Percentiles rank a stretch among this genome's conserved stretches.
phyloP scores from a whole-genome alignment of 441 rosid genomes.

The Metrosideros polymorpha region DNA sequence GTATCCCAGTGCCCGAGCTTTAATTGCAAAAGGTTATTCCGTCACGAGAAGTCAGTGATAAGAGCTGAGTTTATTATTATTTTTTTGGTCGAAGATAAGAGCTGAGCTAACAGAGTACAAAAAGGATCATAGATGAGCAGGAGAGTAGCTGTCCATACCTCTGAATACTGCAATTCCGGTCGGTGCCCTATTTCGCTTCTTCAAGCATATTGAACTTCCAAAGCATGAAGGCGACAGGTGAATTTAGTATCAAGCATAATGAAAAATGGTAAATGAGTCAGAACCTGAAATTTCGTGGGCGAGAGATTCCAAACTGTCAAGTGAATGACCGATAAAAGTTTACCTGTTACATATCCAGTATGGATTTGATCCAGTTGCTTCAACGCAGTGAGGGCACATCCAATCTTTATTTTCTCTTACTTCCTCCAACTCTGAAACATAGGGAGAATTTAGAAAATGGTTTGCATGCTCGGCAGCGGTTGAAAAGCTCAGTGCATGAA shows the following conservation, averaged over 20 bases:
- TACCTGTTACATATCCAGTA: constrained; percentile 41
- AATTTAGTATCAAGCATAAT: background rate
- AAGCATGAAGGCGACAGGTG: background rate
- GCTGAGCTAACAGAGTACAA: background rate
- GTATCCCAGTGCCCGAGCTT: constrained; percentile 33
- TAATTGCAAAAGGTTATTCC: background rate
- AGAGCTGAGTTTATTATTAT: too few relatives aligned
- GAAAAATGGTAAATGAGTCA: background rate
- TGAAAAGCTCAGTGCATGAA: background rate
- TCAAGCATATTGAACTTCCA: constrained; percentile 26
- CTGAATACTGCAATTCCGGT: constrained; percentile 23
- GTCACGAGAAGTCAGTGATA: background rate
- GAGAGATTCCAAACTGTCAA: background rate
- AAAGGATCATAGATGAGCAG: background rate
- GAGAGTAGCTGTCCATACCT: constrained; percentile 4
- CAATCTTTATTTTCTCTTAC: constrained; percentile 28
- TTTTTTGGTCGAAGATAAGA: too few relatives aligned
- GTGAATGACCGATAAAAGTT: background rate
- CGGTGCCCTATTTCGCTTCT: constrained; percentile 25
- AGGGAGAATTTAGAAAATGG: background rate
- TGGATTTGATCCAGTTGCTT: constrained; percentile 29
- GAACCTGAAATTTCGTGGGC: background rate
- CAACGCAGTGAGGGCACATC: constrained; percentile 45
- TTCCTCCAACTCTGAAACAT: constrained; percentile 24
- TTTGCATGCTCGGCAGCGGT: background rate